Evolutionary conservation across 2,329 filamentous ascomycete species (phyloP).

Genomic region (Fusarium sp.): DNA sequence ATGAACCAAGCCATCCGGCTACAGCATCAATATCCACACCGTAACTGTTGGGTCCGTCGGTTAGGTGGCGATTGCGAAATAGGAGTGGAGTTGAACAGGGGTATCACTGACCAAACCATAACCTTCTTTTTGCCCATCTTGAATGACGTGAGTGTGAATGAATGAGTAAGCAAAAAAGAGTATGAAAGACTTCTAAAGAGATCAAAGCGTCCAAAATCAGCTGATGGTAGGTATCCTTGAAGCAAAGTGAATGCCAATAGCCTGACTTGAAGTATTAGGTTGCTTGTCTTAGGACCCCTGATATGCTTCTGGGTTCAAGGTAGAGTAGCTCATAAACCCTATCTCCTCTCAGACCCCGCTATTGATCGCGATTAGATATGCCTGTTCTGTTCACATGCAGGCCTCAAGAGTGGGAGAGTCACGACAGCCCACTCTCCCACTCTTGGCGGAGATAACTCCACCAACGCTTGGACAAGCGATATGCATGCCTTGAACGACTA

Average conservation of each 20-base stretch:
- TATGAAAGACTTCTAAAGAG: background rate
- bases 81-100: background rate
- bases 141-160: background rate
- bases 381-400: background rate
- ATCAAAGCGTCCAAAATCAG: background rate
- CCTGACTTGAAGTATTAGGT: background rate
- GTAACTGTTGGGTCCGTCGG: slow-evolving; percentile 57
- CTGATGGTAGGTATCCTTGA: background rate
- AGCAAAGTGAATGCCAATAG: background rate
- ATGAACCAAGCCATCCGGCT: slow-evolving; percentile 81
- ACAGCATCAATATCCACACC: slow-evolving; percentile 82
- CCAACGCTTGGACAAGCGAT: background rate
- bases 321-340: background rate
- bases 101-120: slow-evolving; percentile 41
- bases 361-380: background rate
- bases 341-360: background rate
- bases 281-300: background rate
- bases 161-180: background rate
- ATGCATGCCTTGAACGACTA: background rate
- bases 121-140: slow-evolving; percentile 54
- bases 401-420: slow-evolving; percentile 4
- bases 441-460: slow-evolving; percentile 5
- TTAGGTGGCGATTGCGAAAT: background rate
- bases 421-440: background rate
- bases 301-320: background rate